Evolutionary conservation across 108 stramenopile genomes (phyloP).

Genomic region (Bacterosira constricta): DNA sequence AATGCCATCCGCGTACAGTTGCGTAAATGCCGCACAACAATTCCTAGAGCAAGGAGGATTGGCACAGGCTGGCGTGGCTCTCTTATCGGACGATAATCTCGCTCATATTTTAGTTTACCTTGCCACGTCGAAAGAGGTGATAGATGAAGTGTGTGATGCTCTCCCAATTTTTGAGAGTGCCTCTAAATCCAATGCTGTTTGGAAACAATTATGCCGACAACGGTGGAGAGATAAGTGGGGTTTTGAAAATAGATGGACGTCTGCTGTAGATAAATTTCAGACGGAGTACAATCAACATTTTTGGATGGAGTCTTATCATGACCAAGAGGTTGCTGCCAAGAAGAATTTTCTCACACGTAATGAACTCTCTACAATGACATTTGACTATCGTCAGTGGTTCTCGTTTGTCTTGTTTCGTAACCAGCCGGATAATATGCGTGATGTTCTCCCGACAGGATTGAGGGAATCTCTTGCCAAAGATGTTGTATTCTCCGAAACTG

Average conservation of each 20-base stretch:
- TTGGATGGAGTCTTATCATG: constrained; percentile 20
- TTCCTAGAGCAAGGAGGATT: constrained; percentile 41
- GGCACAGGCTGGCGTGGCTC: constrained; percentile 13
- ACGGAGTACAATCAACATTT: background rate
- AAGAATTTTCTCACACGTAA: background rate
- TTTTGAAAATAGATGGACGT: constrained; percentile 11
- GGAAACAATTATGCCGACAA: constrained; percentile 16
- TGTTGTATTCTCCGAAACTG: background rate
- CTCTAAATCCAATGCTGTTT: constrained; percentile 15
- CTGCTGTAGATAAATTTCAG: no score
- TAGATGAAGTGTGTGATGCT: background rate
- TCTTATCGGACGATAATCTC: constrained; percentile 26
- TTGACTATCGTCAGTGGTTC: constrained; percentile 24
- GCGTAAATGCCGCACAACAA: constrained; percentile 66
- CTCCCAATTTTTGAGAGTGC: constrained; percentile 19
- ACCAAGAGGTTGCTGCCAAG: constrained; percentile 13
- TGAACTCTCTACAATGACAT: constrained; percentile 12
- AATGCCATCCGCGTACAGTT: constrained; percentile 65
- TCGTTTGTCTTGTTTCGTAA: background rate
- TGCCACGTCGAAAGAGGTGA: background rate
- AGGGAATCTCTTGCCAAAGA: background rate
- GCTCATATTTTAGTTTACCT: constrained; percentile 11
- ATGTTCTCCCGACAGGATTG: background rate
- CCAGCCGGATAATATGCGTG: constrained; percentile 1
- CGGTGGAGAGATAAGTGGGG: constrained; percentile 27